phyloP scores from a whole-genome alignment of 345 rosid genomes.

The Syzygium aqueum region DNA sequence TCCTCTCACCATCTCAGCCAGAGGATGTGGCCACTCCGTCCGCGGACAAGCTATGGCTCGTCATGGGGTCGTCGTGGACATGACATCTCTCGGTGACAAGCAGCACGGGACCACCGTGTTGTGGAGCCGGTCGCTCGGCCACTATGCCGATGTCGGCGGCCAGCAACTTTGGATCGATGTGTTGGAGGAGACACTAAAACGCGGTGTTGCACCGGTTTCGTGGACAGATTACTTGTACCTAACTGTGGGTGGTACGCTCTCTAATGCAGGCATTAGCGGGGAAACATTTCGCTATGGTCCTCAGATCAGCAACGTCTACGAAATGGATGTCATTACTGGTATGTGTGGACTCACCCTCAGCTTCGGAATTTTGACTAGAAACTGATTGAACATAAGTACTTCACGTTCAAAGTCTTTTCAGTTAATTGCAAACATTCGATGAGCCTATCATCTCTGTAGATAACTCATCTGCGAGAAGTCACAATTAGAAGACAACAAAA shows the following conservation, averaged over 20 bases:
- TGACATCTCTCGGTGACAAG: conserved; percentile 11
- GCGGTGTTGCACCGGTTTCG: conserved; percentile 36
- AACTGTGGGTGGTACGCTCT: conserved; percentile 45
- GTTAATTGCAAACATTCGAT: neutral
- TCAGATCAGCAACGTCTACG: conserved; percentile 44
- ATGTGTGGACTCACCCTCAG: neutral
- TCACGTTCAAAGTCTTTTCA: neutral
- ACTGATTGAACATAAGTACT: neutral
- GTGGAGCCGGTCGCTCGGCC: neutral
- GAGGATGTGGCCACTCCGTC: conserved; percentile 35
- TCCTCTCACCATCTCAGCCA: conserved; percentile 23
- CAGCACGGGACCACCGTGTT: neutral
- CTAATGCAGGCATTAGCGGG: conserved; percentile 50
- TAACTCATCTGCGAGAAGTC: neutral
- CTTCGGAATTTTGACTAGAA: neutral
- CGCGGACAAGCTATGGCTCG: conserved; percentile 36
- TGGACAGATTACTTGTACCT: conserved; percentile 48
- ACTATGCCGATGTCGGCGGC: conserved; percentile 36
- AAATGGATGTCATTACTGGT: conserved; percentile 50
- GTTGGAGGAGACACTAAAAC: conserved; percentile 15
- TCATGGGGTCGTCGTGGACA: conserved; percentile 33
- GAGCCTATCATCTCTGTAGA: neutral
- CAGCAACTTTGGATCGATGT: conserved; percentile 42
- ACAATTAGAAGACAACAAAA: neutral
- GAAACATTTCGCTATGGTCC: conserved; percentile 37